Base-by-base conservation (phyloP, 371 early-diverging fungal species). In the Sanchytrium tribonematis region DNA sequence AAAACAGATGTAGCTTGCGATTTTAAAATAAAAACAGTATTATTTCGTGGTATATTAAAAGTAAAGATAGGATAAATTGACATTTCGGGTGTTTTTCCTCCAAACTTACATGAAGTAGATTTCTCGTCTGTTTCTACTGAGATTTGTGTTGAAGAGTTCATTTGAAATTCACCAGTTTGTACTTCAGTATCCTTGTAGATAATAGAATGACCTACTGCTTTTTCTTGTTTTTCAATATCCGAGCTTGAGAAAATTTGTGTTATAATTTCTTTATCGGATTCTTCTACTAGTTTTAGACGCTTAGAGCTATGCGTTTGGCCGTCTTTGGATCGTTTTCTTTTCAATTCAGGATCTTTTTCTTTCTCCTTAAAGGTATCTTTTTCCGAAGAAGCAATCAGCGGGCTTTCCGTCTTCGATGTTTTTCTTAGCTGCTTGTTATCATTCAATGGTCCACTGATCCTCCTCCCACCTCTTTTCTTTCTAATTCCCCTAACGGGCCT, bases 11-110 rank as follows among this genome's bases (percentile, higher is more conserved):
- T 48, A 5, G 48, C 48, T 48, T 48, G 48, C 48, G 12, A 12
- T 12, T 5, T 12, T 12, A 22, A 12, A 12, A 48, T 12, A 5
- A 48, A 22, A 5, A 48, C 22, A 12, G 48, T 12, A 48, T 48
- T 48, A 22, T 48, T 48, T 22, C 5, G 5, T 12, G 48, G 48
- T 5, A 48, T 5, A 48, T 48, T 48, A 48, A 48, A 48, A 12
- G 48, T 48, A 48, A 48, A 48, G 22, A 48, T 48, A 48, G 48
- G 48, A 48, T 48, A 48, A 48, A 48, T 48, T 48, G 48, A 48
- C 22, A 22, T 12, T 48, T 48, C 48, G 22, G 48, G 48, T 48
- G 22, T 48, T 22, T 48, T 48, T 12, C 48, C 48, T 12, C 48
- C 48, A 48, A 48, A 48, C 12, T 48, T 22, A 22, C 48, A 48